Evolutionary conservation across 1,139 yeast species (phyloP).

Genomic region (Magnusiomyces fungicola): DNA sequence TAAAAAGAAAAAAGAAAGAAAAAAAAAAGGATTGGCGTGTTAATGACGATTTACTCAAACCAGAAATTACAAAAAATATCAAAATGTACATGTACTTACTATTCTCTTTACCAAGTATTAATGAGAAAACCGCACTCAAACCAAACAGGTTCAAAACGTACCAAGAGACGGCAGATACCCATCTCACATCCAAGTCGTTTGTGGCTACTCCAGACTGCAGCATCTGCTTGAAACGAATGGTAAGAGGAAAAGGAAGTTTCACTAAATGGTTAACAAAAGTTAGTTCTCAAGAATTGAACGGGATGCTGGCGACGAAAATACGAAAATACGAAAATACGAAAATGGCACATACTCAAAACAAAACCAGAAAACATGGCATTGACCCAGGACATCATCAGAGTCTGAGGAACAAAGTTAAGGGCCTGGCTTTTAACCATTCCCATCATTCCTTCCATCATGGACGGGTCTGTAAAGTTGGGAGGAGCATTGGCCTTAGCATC

Average conservation of each 20-base stretch:
- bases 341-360: slow-evolving; percentile 40
- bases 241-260: slow-evolving; percentile 75
- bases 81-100: slow-evolving; percentile 13
- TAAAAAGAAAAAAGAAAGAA: too few relatives aligned
- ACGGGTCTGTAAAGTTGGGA: slow-evolving; percentile 66
- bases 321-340: too few relatives aligned
- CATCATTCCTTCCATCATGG: slow-evolving; percentile 66
- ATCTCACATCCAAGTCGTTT: slow-evolving; percentile 76
- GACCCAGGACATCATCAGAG: slow-evolving; percentile 94
- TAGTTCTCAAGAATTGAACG: slow-evolving; percentile 1
- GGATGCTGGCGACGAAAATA: too few relatives aligned
- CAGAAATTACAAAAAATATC: slow-evolving; percentile 5
- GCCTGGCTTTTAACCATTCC: slow-evolving; percentile 74
- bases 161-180: slow-evolving; percentile 98
- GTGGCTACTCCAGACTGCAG: slow-evolving; percentile 83
- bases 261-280: too few relatives aligned
- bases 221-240: slow-evolving; percentile 86
- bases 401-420: slow-evolving; percentile 83
- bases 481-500: slow-evolving; percentile 37
- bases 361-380: slow-evolving; percentile 90
- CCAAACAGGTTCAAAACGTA: slow-evolving; percentile 87
- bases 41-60: slow-evolving; percentile 7
- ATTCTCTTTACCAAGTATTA: slow-evolving; percentile 53
- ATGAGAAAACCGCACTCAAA: slow-evolving; percentile 67
- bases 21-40: neutral